phyloP scores from a whole-genome alignment of 371 early-diverging fungal genomes.

The Lichtheimia hyalospora region DNA sequence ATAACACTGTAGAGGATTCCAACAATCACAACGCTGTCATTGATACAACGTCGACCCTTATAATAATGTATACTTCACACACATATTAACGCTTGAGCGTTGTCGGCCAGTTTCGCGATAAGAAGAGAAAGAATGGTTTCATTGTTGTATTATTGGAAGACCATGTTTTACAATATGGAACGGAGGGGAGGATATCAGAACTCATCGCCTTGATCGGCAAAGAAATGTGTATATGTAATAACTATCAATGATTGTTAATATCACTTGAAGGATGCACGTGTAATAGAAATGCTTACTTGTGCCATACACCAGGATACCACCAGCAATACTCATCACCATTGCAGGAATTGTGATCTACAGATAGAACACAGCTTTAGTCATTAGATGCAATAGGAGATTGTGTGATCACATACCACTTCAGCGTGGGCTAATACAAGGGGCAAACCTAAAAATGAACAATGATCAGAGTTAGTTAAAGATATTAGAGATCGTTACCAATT shows the following conservation, averaged over 20 bases:
- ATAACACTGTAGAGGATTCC: no score
- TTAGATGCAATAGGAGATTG: neutral
- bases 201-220: constrained; percentile 40
- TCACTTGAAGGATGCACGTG: neutral
- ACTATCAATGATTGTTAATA: constrained; percentile 18
- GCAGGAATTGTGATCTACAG: constrained; percentile 71
- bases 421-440: constrained; percentile 78
- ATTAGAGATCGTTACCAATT: no score
- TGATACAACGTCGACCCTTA: no score
- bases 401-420: constrained; percentile 49
- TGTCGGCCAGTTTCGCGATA: no score
- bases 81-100: no score
- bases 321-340: constrained; percentile 85
- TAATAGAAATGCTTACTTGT: constrained; percentile 58
- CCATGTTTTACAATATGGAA: no score
- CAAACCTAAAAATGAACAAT: constrained; percentile 35
- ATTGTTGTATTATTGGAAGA: no score
- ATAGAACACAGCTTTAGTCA: constrained; percentile 7
- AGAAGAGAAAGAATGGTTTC: no score
- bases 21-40: no score
- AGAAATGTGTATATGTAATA: constrained; percentile 52
- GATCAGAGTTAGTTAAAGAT: neutral
- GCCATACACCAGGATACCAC: constrained; percentile 86
- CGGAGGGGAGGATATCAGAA: constrained; percentile 25
- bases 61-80: no score